phyloP scores from a whole-genome alignment of 2,329 filamentous ascomycete species.

The Zalaria sp. region DNA sequence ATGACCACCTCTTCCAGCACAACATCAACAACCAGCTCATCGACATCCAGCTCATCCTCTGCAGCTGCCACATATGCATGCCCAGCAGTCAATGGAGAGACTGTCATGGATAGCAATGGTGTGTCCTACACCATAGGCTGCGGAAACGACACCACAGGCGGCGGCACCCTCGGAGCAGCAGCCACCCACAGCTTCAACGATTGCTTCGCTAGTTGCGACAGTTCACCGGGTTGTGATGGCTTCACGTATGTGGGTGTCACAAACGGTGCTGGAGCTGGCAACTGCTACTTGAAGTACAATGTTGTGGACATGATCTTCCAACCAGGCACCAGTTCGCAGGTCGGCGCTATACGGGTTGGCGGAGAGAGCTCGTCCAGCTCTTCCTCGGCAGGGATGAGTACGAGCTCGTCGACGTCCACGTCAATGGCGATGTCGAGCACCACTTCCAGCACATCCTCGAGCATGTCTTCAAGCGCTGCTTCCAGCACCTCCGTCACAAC shows the following conservation, averaged over 20 bases:
- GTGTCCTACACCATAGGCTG: conserved; percentile 2
- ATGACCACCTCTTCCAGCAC: not conserved
- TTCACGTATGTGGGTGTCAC: conserved; percentile 1
- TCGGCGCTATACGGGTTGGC: no score
- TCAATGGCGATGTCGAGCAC: not conserved
- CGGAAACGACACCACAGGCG: not conserved
- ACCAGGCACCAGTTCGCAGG: not conserved
- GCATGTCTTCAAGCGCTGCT: not conserved
- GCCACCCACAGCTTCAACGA: not conserved
- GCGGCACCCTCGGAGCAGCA: not conserved
- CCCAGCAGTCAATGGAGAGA: not conserved
- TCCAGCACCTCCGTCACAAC: not conserved
- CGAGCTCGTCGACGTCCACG: not conserved
- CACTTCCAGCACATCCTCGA: not conserved
- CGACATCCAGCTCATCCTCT: not conserved
- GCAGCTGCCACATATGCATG: conserved; percentile 2
- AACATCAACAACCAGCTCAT: not conserved
- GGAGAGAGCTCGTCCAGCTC: no score
- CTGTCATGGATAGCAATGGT: conserved; percentile 1
- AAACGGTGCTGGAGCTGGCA: not conserved
- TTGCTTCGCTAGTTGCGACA: not conserved
- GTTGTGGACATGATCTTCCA: not conserved
- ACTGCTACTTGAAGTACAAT: conserved; percentile 1
- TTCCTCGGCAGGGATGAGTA: not conserved
- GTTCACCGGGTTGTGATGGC: conserved; percentile 1